Conservation (phyloP, 805 yeast genomes). For the Candida piceae region DNA sequence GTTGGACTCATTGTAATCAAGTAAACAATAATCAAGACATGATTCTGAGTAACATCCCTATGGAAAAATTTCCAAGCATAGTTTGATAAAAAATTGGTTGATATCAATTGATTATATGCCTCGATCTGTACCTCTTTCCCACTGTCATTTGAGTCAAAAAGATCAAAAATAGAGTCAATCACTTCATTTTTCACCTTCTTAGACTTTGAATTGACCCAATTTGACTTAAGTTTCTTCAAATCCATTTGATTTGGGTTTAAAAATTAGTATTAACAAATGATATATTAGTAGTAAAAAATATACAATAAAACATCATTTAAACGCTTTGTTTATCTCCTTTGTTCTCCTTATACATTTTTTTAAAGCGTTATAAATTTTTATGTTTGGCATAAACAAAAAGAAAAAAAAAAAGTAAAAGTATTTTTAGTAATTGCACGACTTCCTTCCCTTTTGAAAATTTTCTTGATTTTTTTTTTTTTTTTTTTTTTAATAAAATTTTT, state of each 20-base stretch:
- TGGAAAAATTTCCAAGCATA: conserved; percentile 39
- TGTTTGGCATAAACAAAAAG: no score
- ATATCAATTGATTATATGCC: not conserved
- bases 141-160: not conserved
- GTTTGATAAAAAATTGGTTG: conserved; percentile 22
- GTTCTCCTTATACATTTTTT: no score
- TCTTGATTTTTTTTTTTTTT: conserved; percentile 1
- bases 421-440: not conserved
- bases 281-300: no score
- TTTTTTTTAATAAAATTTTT: no score
- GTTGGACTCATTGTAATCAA: conserved; percentile 3
- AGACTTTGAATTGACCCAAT: conserved; percentile 3
- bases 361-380: no score
- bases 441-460: conserved; percentile 1
- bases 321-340: no score
- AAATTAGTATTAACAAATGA: no score
- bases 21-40: conserved; percentile 33
- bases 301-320: no score
- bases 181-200: conserved; percentile 4
- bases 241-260: no score
- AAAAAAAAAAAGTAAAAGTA: no score
- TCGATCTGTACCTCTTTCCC: not conserved
- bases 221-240: not conserved
- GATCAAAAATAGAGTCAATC: conserved; percentile 4
- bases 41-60: conserved; percentile 35